phyloP scores from a whole-genome alignment of 2,329 filamentous ascomycete species.

The Myriosclerotinia curreyana region DNA sequence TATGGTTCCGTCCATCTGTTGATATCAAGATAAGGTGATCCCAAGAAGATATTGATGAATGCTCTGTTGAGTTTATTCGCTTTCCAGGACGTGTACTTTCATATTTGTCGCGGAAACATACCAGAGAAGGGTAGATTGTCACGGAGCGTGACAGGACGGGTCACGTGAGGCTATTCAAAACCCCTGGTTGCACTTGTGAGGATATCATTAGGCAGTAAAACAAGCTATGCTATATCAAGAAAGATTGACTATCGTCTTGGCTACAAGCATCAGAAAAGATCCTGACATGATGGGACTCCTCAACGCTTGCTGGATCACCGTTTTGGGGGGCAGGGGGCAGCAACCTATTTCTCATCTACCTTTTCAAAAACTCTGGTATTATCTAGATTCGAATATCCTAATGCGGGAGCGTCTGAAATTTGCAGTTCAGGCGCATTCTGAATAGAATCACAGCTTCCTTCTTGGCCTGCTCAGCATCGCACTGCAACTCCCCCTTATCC shows the following conservation, averaged over 20 bases:
- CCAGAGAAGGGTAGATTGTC: too few species aligned
- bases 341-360: background rate
- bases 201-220: too few species aligned
- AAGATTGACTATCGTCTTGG: background rate
- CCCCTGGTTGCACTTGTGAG: too few species aligned
- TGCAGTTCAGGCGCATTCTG: background rate
- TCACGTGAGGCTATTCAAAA: too few species aligned
- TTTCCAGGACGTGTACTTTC: too few species aligned
- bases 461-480: background rate
- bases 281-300: background rate
- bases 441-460: background rate
- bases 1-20: too few species aligned
- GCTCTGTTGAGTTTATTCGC: too few species aligned
- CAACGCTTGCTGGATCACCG: background rate
- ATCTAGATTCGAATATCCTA: background rate
- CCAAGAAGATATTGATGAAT: too few species aligned
- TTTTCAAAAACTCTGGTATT: background rate
- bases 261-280: background rate
- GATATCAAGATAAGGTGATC: too few species aligned
- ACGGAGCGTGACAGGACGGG: too few species aligned
- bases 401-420: background rate
- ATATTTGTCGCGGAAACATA: too few species aligned
- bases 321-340: background rate
- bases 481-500: background rate
- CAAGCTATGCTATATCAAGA: background rate